phyloP scores from a whole-genome alignment of 1,139 yeast species.

The Geotrichum cucujoidarum region DNA sequence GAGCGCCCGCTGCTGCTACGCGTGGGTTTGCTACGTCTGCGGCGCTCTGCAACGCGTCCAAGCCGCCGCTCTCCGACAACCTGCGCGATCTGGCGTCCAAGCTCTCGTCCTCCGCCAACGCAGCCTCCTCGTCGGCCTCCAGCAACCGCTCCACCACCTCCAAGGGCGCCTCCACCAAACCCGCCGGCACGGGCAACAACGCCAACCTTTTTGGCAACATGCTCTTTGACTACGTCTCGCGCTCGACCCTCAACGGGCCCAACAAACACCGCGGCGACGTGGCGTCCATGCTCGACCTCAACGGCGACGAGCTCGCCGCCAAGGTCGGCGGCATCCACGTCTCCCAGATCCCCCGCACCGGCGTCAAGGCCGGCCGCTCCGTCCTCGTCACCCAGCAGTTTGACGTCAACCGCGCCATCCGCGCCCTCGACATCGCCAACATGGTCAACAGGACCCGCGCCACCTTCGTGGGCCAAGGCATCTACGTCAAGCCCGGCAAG shows the following conservation, averaged over 20 bases:
- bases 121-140: not conserved
- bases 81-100: not conserved
- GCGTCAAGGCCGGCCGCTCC: constrained; percentile 36
- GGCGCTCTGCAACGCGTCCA: not conserved
- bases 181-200: not conserved
- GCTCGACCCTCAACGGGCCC: too few species aligned
- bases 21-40: too few species aligned
- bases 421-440: constrained; percentile 32
- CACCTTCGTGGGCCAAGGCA: constrained; percentile 31
- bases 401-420: constrained; percentile 29
- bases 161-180: not conserved
- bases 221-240: not conserved
- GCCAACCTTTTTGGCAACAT: too few species aligned
- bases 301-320: constrained; percentile 7
- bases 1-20: too few species aligned
- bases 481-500: constrained; percentile 38
- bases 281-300: not conserved
- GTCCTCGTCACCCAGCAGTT: constrained; percentile 28
- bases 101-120: not conserved
- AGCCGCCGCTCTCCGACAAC: not conserved
- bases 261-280: not conserved
- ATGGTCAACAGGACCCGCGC: constrained; percentile 30
- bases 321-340: constrained; percentile 8
- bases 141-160: not conserved
- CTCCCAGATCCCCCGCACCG: constrained; percentile 22